These are phyloP conservation scores for Fusarium stilboides DNA, from an alignment of 2,329 filamentous ascomycete genomes.

Conservation along the genomic window DNA sequence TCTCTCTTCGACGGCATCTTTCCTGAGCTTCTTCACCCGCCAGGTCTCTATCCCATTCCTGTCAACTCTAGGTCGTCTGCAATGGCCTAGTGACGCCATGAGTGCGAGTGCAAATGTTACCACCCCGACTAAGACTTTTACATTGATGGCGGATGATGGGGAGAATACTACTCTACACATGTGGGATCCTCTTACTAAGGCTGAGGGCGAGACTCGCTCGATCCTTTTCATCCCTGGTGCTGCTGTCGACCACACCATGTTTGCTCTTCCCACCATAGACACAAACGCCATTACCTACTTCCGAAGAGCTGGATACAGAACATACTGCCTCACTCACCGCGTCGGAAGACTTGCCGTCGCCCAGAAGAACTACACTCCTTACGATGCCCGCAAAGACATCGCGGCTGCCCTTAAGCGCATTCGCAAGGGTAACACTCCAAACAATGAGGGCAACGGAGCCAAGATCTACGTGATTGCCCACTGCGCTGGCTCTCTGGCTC, in stretches of 20 bases:
- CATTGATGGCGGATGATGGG: constrained; percentile 66
- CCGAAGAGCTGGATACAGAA: constrained; percentile 70
- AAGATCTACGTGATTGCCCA: constrained; percentile 72
- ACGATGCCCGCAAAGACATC: constrained; percentile 72
- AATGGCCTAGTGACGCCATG: constrained; percentile 34
- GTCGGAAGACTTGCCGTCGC: constrained; percentile 69
- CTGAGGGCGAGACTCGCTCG: background rate
- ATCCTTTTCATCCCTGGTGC: constrained; percentile 76
- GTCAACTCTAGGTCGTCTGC: constrained; percentile 37
- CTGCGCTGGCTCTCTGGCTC: constrained; percentile 74
- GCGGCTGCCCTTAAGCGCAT: constrained; percentile 69
- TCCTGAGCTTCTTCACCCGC: constrained; percentile 26
- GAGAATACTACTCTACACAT: constrained; percentile 69
- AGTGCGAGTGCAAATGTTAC: constrained; percentile 9
- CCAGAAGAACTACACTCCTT: constrained; percentile 70
- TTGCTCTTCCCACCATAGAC: constrained; percentile 72
- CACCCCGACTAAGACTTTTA: constrained; percentile 57
- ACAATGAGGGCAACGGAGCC: constrained; percentile 36
- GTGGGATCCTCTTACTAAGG: constrained; percentile 66
- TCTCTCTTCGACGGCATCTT: constrained; percentile 10
- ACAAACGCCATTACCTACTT: constrained; percentile 76
- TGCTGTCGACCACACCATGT: constrained; percentile 75
- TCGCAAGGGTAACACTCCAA: constrained; percentile 54
- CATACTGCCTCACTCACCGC: constrained; percentile 71
- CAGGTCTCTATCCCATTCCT: constrained; percentile 33